Base-by-base conservation (phyloP, 768 basidiomycete species). In the Hygrophorus pudorinus region DNA sequence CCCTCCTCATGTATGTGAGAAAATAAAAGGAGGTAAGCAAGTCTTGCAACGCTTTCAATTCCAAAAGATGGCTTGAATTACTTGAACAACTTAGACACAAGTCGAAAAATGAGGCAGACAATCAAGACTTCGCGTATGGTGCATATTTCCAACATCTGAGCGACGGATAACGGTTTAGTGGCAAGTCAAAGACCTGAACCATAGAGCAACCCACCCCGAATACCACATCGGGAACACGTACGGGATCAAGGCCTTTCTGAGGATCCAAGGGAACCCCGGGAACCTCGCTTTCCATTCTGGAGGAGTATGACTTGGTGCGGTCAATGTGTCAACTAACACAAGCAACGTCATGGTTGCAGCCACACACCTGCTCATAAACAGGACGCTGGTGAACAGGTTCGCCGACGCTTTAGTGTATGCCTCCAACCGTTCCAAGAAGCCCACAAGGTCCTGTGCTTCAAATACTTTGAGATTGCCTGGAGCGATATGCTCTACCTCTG, bases 121-220 rank as follows among this genome's bases (percentile, higher is more conserved):
- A n/a, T 52, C 29, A 62, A 20, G 61, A 57, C 51, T 61, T 50
- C 4, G 56, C 20, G 41, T 65, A 65, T 8, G 63, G 62, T 7
- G 61, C 53, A 30, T 65, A 65, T 48, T 65, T 65, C 65, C 64
- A 65, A 45, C 65, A 67, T 9, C 64, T 67, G 41, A 14, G 31
- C 12, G 6, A 17, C 38, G 20, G 1, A 24, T n/a, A 4, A 37
- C n/a, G 28, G 20, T 46, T 10, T 27, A 20, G 14, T 18, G 3
- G 10, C 9, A 21, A 31, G n/a, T 11, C n/a, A 17, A 46, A n/a
- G n/a, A n/a, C n/a, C n/a, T n/a, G 16, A 42, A 38, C 5, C 14
- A 6, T 9, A n/a, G 49, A n/a, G n/a, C n/a, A n/a, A n/a, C 61
- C 24, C 51, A 67, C 67, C 66, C 67, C 5, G 63, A 57, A 41